A percentile compares a stretch with the other conserved stretches of the same genome.
phyloP scores from a whole-genome alignment of 371 early-diverging fungal species.

The Mortierella sp. region DNA sequence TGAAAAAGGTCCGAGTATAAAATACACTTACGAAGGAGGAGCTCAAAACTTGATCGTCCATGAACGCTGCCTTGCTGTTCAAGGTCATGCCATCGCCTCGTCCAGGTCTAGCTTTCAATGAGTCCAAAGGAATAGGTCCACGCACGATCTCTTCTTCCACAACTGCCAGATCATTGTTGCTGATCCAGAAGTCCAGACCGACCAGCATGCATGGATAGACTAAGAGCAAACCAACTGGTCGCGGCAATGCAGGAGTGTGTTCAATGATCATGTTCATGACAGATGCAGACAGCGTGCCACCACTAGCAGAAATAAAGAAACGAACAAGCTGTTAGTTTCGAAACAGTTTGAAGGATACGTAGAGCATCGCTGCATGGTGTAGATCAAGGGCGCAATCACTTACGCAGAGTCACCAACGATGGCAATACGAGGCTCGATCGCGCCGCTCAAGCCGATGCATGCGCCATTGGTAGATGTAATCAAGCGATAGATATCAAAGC shows the following conservation, averaged over 20 bases:
- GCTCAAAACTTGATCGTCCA: constrained; percentile 66
- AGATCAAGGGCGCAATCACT: constrained; percentile 36
- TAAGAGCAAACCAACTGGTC: constrained; percentile 81
- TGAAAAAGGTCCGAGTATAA: background rate
- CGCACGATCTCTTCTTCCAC: constrained; percentile 47
- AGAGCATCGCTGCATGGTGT: too few species aligned
- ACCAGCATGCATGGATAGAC: constrained; percentile 81
- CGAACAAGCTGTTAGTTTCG: too few species aligned
- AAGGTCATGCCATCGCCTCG: constrained; percentile 55
- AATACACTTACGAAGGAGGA: constrained; percentile 45
- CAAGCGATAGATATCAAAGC: constrained; percentile 86
- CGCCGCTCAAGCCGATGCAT: constrained; percentile 75
- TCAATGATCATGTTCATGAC: constrained; percentile 64
- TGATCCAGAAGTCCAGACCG: constrained; percentile 66
- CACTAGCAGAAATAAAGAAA: constrained; percentile 63
- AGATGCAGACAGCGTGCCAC: constrained; percentile 38
- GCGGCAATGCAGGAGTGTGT: constrained; percentile 57
- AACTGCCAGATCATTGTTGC: constrained; percentile 40
- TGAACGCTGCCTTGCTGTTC: constrained; percentile 67
- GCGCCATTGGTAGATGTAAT: constrained; percentile 75
- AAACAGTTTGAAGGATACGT: too few species aligned
- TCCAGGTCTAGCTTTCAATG: constrained; percentile 72
- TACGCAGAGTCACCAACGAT: constrained; percentile 96
- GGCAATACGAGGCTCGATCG: constrained; percentile 65
- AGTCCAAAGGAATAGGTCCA: constrained; percentile 65